A percentile compares a stretch with the other conserved stretches of the same genome.
phyloP scores from a whole-genome alignment of 352 stramenopile genomes.

The Pythium aquatile region DNA sequence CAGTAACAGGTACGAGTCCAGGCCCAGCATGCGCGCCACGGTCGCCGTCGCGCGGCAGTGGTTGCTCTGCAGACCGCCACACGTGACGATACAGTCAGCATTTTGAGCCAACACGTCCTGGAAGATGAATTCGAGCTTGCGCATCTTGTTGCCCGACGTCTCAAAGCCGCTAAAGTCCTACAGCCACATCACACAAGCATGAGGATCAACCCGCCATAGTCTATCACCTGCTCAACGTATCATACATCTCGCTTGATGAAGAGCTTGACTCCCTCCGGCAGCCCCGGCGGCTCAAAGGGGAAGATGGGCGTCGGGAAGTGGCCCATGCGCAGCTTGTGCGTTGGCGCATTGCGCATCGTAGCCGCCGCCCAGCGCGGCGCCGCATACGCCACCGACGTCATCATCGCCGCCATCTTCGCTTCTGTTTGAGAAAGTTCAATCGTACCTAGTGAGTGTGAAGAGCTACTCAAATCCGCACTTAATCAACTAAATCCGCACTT shows the following conservation, averaged over 20 bases:
- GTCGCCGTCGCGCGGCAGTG: constrained; percentile 89
- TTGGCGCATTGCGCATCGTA: constrained; percentile 41
- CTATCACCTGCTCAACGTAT: too few relatives aligned
- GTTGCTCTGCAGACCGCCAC: constrained; percentile 93
- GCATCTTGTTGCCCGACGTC: constrained; percentile 94
- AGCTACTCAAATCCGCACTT: constrained; percentile 6
- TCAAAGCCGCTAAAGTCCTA: constrained; percentile 89
- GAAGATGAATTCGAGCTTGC: constrained; percentile 94
- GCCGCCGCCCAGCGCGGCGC: constrained; percentile 55
- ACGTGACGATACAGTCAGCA: constrained; percentile 90
- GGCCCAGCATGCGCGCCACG: constrained; percentile 84
- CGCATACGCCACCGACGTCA: constrained; percentile 59
- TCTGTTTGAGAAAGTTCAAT: not conserved
- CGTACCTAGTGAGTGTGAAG: constrained; percentile 11
- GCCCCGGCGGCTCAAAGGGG: constrained; percentile 61
- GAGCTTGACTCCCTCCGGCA: constrained; percentile 68
- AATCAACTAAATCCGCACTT: constrained; percentile 4
- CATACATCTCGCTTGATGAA: constrained; percentile 83
- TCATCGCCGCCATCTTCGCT: constrained; percentile 31
- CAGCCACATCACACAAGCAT: not conserved
- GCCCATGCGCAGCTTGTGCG: constrained; percentile 53
- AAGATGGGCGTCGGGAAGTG: constrained; percentile 85
- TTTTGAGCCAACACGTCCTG: constrained; percentile 85
- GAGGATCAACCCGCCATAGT: too few relatives aligned
- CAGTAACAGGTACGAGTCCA: constrained; percentile 92